These are phyloP conservation scores for Euphrasia arctica DNA, from an alignment of 305 asterid genomes.

Conservation along the genomic window DNA sequence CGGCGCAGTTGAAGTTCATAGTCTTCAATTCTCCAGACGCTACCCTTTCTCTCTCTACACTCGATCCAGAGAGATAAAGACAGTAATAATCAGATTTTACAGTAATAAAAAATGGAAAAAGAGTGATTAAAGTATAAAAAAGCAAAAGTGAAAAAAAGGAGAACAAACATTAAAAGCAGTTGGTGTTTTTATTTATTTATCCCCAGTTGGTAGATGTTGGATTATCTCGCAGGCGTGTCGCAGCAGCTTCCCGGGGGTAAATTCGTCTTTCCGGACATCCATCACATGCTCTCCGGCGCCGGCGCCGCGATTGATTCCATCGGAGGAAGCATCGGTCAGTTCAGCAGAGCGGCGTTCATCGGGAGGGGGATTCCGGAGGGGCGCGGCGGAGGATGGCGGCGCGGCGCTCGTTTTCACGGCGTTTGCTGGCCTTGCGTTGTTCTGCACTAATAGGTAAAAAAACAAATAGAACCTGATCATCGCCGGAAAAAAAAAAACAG, in stretches of 20 bases:
- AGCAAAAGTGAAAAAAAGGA: slow-evolving; percentile 14
- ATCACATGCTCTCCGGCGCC: slow-evolving; percentile 38
- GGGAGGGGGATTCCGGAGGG: slow-evolving; percentile 39
- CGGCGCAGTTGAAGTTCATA: neutral
- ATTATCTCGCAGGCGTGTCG: slow-evolving; percentile 38
- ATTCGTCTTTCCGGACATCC: slow-evolving; percentile 38
- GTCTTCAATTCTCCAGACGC: neutral
- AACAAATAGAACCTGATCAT: neutral
- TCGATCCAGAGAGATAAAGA: slow-evolving; percentile 30
- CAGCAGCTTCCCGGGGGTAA: slow-evolving; percentile 36
- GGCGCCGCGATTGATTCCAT: slow-evolving; percentile 39
- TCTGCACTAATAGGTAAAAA: slow-evolving; percentile 63
- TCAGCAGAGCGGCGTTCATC: slow-evolving; percentile 33
- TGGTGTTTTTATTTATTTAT: slow-evolving; percentile 21
- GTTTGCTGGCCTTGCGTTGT: slow-evolving; percentile 66
- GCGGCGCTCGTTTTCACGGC: slow-evolving; percentile 71
- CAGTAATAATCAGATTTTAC: slow-evolving; percentile 22
- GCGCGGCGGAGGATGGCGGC: slow-evolving; percentile 46
- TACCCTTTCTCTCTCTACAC: neutral
- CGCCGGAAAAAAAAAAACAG: slow-evolving; percentile 12
- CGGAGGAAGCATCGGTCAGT: slow-evolving; percentile 35
- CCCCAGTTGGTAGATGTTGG: slow-evolving; percentile 63
- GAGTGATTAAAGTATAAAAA: slow-evolving; percentile 30
- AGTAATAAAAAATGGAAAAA: slow-evolving; percentile 23
- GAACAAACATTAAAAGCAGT: slow-evolving; percentile 43